A percentile compares a stretch with the other conserved stretches of the same genome.
Conservation (phyloP, 306 rosid genomes). For the Corylus avellana region DNA sequence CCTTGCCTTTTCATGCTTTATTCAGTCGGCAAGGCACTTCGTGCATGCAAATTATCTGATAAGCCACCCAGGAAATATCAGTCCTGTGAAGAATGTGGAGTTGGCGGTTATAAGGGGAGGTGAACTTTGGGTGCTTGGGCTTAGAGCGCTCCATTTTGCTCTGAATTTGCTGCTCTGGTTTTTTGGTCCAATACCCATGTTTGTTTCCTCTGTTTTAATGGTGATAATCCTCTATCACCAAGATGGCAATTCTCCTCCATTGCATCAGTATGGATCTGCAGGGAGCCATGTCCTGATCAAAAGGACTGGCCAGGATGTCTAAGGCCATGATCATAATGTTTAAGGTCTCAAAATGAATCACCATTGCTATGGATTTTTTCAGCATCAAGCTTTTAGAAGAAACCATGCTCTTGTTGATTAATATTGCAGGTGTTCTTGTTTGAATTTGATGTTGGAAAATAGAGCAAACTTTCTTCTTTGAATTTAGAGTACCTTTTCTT, state of each 20-base stretch:
- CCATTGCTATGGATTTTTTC: background rate
- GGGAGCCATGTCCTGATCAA: too few relatives aligned
- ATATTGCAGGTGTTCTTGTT: background rate
- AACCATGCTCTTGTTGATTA: background rate
- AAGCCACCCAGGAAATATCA: conserved; percentile 50
- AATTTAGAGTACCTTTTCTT: background rate
- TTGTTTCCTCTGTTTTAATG: conserved; percentile 49
- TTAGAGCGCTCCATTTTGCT: conserved; percentile 75
- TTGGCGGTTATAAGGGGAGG: conserved; percentile 71
- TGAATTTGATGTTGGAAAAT: background rate
- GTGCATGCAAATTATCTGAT: conserved; percentile 75
- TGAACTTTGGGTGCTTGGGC: conserved; percentile 78
- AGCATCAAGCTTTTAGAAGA: too few relatives aligned
- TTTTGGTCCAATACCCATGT: conserved; percentile 88
- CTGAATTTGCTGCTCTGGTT: conserved; percentile 71
- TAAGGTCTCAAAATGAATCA: background rate
- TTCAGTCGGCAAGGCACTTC: conserved; percentile 72
- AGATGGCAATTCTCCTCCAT: conserved; percentile 57
- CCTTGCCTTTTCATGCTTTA: conserved; percentile 64
- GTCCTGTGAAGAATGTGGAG: conserved; percentile 55
- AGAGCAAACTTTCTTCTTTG: background rate
- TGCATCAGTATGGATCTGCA: conserved; percentile 27
- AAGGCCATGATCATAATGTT: background rate
- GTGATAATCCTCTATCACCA: conserved; percentile 49
- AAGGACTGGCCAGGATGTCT: too few relatives aligned